Percentiles rank a stretch among this genome's conserved stretches.
Conservation (phyloP, 1,139 yeast species). For the Pichia cactophila region DNA sequence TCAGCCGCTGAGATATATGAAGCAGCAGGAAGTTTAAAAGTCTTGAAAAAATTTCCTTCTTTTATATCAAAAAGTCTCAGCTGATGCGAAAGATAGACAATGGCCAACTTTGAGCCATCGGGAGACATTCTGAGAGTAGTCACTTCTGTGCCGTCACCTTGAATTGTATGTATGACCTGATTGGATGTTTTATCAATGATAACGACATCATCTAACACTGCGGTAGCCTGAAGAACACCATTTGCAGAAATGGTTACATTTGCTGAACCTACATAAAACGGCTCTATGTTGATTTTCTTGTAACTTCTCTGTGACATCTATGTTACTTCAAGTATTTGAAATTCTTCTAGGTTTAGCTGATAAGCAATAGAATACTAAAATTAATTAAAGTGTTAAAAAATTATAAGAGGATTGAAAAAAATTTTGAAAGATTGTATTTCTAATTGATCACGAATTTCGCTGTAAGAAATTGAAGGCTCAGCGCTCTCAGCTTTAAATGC, state of each 20-base stretch:
- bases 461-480: background rate
- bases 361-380: too few relatives aligned
- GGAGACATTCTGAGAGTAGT: slow-evolving; percentile 74
- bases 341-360: too few relatives aligned
- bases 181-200: slow-evolving; percentile 58
- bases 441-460: background rate
- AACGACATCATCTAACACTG: slow-evolving; percentile 65
- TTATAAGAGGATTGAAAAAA: background rate
- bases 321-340: background rate
- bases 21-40: slow-evolving; percentile 63
- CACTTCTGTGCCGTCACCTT: slow-evolving; percentile 77
- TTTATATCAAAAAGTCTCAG: slow-evolving; percentile 54
- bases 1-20: slow-evolving; percentile 74
- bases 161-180: slow-evolving; percentile 50
- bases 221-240: slow-evolving; percentile 70
- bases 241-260: slow-evolving; percentile 62
- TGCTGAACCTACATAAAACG: slow-evolving; percentile 83
- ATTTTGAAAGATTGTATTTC: background rate
- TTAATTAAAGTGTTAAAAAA: background rate
- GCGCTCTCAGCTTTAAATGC: background rate
- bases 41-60: slow-evolving; percentile 42
- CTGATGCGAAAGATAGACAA: slow-evolving; percentile 79
- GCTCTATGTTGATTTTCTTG: slow-evolving; percentile 45
- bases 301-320: slow-evolving; percentile 23
- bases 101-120: slow-evolving; percentile 62